These are phyloP conservation scores for Ceratopteris richardii DNA, from an alignment of 75 land plant genomes.

Conservation along the genomic window DNA sequence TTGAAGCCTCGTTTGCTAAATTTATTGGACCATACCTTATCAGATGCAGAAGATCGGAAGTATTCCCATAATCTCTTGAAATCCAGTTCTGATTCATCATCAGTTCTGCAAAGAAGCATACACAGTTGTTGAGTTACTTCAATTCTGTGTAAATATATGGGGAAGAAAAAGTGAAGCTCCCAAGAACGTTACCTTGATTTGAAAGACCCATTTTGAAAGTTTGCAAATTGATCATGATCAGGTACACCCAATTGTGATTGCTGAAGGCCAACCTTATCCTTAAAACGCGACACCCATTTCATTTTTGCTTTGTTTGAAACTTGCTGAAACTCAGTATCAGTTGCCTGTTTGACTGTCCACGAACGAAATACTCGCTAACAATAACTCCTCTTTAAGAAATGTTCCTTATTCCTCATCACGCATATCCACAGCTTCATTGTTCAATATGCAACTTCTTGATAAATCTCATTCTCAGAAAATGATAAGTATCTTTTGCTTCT, in stretches of 20 bases:
- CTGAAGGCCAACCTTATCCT: background rate
- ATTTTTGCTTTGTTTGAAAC: background rate
- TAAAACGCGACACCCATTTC: background rate
- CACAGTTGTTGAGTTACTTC: background rate
- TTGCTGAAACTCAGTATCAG: too few relatives aligned
- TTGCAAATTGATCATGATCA: background rate
- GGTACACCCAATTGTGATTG: background rate
- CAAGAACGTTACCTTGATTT: background rate
- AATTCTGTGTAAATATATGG: background rate
- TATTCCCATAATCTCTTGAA: constrained; percentile 94
- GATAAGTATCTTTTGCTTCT: too few relatives aligned
- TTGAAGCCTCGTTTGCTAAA: background rate
- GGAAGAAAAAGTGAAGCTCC: background rate
- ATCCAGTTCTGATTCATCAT: constrained; percentile 83
- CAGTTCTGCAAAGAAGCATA: constrained; percentile 41
- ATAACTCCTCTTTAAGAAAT: too few relatives aligned
- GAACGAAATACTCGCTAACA: too few relatives aligned
- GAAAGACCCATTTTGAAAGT: background rate
- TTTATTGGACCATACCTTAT: constrained; percentile 45
- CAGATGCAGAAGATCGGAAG: constrained; percentile 79
- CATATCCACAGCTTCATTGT: too few relatives aligned
- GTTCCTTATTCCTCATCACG: too few relatives aligned
- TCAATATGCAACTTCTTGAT: too few relatives aligned
- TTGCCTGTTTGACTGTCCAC: too few relatives aligned
- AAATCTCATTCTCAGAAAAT: too few relatives aligned